Conservation (phyloP, 257 asterid genomes). For the Primulina tabacum region DNA sequence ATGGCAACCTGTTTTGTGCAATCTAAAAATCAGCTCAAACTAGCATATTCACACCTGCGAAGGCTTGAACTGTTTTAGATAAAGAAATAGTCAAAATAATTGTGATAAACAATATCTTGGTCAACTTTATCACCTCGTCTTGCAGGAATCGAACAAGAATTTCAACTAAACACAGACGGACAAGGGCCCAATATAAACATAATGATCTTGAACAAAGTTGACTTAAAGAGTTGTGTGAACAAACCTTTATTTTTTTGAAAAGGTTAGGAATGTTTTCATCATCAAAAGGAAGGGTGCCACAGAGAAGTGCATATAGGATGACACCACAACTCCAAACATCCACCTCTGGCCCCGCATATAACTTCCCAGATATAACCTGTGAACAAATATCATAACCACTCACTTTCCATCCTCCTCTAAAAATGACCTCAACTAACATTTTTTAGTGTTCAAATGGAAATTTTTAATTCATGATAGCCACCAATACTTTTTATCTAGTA, state of each 20-base stretch:
- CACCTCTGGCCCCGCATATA: constrained; percentile 98
- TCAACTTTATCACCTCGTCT: constrained; percentile 5
- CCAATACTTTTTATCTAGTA: constrained; percentile 25
- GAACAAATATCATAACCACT: constrained; percentile 17
- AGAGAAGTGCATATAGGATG: constrained; percentile 94
- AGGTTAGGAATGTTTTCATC: constrained; percentile 97
- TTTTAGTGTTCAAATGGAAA: constrained; percentile 11
- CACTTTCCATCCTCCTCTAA: constrained; percentile 9
- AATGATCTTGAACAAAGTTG: not conserved
- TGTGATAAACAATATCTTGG: not conserved
- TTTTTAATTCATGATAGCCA: not conserved
- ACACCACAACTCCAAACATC: constrained; percentile 99
- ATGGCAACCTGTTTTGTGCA: constrained; percentile 13
- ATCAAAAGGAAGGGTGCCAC: constrained; percentile 98
- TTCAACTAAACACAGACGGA: not conserved
- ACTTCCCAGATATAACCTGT: constrained; percentile 93
- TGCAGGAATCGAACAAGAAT: constrained; percentile 11
- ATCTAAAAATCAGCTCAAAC: not conserved
- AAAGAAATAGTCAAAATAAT: constrained; percentile 3
- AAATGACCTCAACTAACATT: constrained; percentile 7
- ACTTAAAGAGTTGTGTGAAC: not conserved
- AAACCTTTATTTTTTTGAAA: constrained; percentile 91
- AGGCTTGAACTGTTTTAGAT: constrained; percentile 9
- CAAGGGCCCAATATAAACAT: not conserved
- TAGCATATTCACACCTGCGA: constrained; percentile 3